These are phyloP conservation scores for Wickerhamomyces kurtzmanii DNA, from an alignment of 805 yeast species.

Conservation along the genomic window DNA sequence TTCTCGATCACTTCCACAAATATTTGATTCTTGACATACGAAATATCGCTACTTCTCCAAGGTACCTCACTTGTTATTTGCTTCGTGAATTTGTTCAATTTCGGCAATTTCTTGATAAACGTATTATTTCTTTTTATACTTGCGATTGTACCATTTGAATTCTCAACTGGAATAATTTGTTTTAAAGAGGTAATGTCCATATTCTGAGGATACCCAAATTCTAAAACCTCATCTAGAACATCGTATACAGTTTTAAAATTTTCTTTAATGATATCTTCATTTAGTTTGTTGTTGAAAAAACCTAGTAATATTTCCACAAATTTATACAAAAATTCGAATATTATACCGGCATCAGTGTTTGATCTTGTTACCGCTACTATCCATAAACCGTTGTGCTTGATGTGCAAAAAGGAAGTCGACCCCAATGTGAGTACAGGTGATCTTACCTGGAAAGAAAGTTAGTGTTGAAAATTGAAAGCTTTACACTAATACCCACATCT, in stretches of 20 bases:
- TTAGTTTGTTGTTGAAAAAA: conserved; percentile 19
- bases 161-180: conserved; percentile 25
- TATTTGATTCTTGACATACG: conserved; percentile 76
- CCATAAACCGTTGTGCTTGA: conserved; percentile 56
- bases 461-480: too few relatives aligned
- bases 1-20: conserved; percentile 69
- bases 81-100: not conserved
- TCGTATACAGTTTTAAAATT: conserved; percentile 69
- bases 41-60: conserved; percentile 66
- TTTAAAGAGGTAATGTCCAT: conserved; percentile 39
- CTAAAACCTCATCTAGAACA: conserved; percentile 64
- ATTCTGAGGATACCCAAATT: conserved; percentile 69
- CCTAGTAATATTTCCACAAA: conserved; percentile 43
- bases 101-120: not conserved
- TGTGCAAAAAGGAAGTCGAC: conserved; percentile 82
- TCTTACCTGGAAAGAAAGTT: conserved; percentile 21
- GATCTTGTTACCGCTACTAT: conserved; percentile 83
- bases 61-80: conserved; percentile 22
- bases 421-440: conserved; percentile 81
- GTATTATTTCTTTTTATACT: conserved; percentile 8
- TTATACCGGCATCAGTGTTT: conserved; percentile 73
- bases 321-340: conserved; percentile 70
- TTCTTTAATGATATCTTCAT: conserved; percentile 44
- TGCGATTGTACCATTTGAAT: too few relatives aligned
- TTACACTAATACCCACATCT: conserved; percentile 22